Conservation (phyloP, 305 asterid genomes). For the Solanum hybrid region DNA sequence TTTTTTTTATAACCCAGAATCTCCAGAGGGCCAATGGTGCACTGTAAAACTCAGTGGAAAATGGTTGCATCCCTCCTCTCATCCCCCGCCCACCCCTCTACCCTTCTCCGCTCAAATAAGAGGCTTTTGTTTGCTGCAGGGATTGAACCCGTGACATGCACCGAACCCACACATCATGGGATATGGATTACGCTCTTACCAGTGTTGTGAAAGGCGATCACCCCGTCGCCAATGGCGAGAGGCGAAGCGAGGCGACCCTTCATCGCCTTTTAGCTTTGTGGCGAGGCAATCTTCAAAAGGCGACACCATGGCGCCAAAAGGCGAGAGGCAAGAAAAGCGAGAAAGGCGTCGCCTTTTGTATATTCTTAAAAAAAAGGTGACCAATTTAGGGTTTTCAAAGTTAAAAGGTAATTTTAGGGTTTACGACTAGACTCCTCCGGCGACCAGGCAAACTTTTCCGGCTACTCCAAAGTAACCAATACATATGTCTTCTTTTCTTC, state of each 20-base stretch:
- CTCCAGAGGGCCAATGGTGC: background rate
- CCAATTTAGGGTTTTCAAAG: background rate
- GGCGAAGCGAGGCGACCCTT: background rate
- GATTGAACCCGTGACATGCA: background rate
- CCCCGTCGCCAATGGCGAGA: background rate
- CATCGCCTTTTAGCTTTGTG: background rate
- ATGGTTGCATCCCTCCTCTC: background rate
- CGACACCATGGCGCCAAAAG: background rate
- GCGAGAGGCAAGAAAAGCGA: background rate
- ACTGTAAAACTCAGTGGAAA: background rate
- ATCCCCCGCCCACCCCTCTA: background rate
- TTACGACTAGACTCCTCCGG: background rate
- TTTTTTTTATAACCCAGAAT: background rate
- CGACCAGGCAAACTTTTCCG: background rate
- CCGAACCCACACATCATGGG: background rate
- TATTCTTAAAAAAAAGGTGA: background rate
- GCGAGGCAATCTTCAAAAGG: background rate
- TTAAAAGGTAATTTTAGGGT: background rate
- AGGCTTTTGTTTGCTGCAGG: background rate
- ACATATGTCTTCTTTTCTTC: background rate
- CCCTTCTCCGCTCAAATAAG: background rate
- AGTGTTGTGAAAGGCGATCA: background rate
- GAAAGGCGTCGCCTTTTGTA: background rate
- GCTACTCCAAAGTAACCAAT: background rate
- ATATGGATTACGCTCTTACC: background rate